A percentile compares a stretch with the other conserved stretches of the same genome.
These are phyloP conservation scores for Neostapfia colusana DNA, from an alignment of 176 grass and related monocot species.

Conservation along the genomic window DNA sequence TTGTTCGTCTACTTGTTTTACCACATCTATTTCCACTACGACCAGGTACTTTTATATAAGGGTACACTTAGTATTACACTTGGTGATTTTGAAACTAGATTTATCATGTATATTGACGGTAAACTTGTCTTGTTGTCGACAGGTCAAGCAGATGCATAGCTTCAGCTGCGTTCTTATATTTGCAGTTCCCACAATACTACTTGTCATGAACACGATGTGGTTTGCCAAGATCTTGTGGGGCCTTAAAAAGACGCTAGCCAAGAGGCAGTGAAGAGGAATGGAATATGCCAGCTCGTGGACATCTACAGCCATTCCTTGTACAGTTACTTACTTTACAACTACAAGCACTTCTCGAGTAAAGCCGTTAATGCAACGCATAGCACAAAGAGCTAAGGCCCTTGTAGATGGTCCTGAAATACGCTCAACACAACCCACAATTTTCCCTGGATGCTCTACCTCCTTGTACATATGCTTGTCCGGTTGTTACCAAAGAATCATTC, in stretches of 20 bases:
- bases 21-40: conserved; percentile 87
- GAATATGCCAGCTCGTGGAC: conserved; percentile 21
- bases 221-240: conserved; percentile 96
- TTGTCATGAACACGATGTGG: conserved; percentile 87
- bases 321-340: conserved; percentile 29
- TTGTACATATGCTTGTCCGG: conserved; percentile 43
- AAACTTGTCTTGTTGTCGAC: conserved; percentile 36
- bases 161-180: conserved; percentile 66
- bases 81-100: conserved; percentile 25
- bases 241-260: conserved; percentile 80
- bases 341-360: conserved; percentile 27
- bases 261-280: conserved; percentile 74
- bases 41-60: conserved; percentile 55
- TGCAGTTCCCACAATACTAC: conserved; percentile 69
- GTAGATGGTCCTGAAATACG: conserved; percentile 39
- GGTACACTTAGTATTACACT: background rate
- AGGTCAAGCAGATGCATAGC: conserved; percentile 70
- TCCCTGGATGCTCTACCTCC: conserved; percentile 29
- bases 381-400: conserved; percentile 35
- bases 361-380: conserved; percentile 18
- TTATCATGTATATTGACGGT: conserved; percentile 37
- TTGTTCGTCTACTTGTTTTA: conserved; percentile 91
- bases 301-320: conserved; percentile 30
- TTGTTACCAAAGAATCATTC: conserved; percentile 30
- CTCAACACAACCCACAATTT: conserved; percentile 10